A percentile compares a stretch with the other conserved stretches of the same genome.
These are phyloP conservation scores for Lachancea quebecensis DNA, from an alignment of 805 yeast genomes.

Conservation along the genomic window DNA sequence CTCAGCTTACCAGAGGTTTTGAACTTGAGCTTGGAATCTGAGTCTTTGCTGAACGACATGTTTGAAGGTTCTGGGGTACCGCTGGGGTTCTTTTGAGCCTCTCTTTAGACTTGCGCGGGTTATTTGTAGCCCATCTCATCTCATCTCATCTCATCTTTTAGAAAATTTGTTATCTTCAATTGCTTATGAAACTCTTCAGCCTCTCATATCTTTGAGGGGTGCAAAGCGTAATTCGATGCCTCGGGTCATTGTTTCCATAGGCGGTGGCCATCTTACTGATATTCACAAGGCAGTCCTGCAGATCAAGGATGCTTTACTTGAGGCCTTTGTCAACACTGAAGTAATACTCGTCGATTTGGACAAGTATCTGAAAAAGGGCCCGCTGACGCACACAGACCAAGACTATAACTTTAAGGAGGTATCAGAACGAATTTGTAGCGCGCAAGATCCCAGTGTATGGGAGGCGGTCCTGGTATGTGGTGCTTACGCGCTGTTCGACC, in stretches of 20 bases:
- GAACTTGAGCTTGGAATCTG: conserved; percentile 55
- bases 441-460: conserved; percentile 16
- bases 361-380: conserved; percentile 11
- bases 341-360: conserved; percentile 40
- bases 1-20: conserved; percentile 50
- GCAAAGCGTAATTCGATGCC: neutral
- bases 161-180: conserved; percentile 1
- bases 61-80: neutral
- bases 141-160: conserved; percentile 1
- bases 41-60: conserved; percentile 56
- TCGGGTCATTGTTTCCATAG: conserved; percentile 15
- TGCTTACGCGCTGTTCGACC: conserved; percentile 68
- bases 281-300: conserved; percentile 30
- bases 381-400: conserved; percentile 15
- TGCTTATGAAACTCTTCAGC: neutral
- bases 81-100: neutral
- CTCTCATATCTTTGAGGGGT: neutral
- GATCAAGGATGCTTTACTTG: conserved; percentile 31
- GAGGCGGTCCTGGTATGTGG: conserved; percentile 57
- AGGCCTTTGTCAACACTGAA: conserved; percentile 20
- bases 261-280: conserved; percentile 31
- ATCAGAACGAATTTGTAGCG: conserved; percentile 14
- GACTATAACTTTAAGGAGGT: conserved; percentile 32
- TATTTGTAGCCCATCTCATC: conserved; percentile 7
- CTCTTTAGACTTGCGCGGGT: neutral